Percentiles rank a stretch among this genome's conserved stretches.
phyloP scores from a whole-genome alignment of 73 alveolate species.

The Blepharisma japonicum region DNA sequence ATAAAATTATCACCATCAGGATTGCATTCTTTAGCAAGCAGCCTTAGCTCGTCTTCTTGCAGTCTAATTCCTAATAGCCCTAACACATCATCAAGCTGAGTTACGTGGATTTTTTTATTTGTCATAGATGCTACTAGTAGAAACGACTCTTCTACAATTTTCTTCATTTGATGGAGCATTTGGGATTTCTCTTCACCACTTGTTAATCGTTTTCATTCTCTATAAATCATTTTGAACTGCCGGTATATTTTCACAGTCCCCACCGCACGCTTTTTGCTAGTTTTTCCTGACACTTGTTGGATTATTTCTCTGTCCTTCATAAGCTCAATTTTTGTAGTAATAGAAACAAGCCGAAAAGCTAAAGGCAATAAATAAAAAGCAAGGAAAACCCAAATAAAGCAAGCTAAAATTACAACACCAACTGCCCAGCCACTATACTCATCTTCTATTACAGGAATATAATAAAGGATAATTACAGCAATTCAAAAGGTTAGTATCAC shows the following conservation, averaged over 20 bases:
- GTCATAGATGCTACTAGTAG: background rate
- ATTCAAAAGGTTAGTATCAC: background rate
- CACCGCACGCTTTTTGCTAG: background rate
- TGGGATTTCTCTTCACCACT: background rate
- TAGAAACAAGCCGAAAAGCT: background rate
- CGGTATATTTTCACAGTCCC: background rate
- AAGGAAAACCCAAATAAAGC: slow-evolving; percentile 2
- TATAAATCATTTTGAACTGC: slow-evolving; percentile 7
- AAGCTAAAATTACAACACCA: background rate
- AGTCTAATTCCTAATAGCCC: background rate
- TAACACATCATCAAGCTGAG: background rate
- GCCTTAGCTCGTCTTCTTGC: slow-evolving; percentile 13
- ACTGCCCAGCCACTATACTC: background rate
- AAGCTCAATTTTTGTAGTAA: background rate
- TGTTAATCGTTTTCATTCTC: background rate
- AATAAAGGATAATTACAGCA: background rate
- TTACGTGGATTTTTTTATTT: background rate
- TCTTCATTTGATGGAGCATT: background rate
- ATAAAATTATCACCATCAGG: slow-evolving; percentile 10
- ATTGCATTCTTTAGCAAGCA: slow-evolving; percentile 5
- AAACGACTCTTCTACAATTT: background rate
- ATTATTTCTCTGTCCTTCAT: slow-evolving; percentile 16
- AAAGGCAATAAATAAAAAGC: background rate
- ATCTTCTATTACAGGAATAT: background rate
- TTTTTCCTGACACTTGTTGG: background rate